These are phyloP conservation scores for Bertia moriformis DNA, from an alignment of 2,329 filamentous ascomycete genomes.

Conservation along the genomic window DNA sequence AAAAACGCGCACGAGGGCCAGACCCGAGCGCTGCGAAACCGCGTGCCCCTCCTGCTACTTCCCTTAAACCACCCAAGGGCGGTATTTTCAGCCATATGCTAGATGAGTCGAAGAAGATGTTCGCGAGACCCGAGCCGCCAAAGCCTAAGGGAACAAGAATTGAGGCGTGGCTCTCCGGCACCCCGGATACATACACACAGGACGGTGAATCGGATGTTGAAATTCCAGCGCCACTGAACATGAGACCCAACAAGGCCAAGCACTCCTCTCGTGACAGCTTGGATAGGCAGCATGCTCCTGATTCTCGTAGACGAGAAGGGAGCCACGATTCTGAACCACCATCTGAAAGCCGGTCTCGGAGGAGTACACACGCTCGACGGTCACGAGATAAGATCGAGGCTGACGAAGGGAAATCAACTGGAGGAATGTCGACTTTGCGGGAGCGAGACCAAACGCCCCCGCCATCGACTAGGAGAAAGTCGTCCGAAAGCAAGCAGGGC, in stretches of 20 bases:
- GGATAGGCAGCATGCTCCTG: too few species aligned
- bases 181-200: not conserved
- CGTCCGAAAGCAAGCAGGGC: not conserved
- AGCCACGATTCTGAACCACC: not conserved
- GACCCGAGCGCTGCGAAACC: too few species aligned
- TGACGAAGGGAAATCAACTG: not conserved
- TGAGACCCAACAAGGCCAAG: not conserved
- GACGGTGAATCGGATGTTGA: not conserved
- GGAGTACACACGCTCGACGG: not conserved
- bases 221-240: not conserved
- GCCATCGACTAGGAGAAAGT: not conserved
- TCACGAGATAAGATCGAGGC: not conserved
- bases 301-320: not conserved
- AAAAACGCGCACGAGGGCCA: not conserved
- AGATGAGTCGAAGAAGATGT: not conserved
- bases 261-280: too few species aligned
- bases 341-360: not conserved
- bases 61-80: not conserved
- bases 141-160: not conserved
- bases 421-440: not conserved
- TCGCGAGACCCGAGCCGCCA: not conserved
- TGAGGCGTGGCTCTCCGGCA: not conserved
- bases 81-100: slow-evolving; percentile 1
- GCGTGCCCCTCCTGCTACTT: not conserved
- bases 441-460: not conserved